A percentile compares a stretch with the other conserved stretches of the same genome.
phyloP scores from a whole-genome alignment of 768 basidiomycete genomes.

The Russula emetica region DNA sequence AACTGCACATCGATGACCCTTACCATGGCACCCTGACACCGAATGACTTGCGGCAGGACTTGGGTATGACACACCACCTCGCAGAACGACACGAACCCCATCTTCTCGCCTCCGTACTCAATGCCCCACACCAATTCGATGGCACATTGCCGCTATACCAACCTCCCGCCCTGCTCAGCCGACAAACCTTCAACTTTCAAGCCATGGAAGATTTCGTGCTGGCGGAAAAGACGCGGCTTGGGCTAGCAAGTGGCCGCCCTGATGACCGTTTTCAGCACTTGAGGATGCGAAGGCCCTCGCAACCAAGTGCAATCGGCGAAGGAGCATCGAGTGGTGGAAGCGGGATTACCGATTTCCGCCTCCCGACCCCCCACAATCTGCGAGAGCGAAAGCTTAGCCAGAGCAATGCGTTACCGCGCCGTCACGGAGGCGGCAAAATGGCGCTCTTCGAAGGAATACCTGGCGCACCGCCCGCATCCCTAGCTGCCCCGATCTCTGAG shows the following conservation, averaged over 20 bases:
- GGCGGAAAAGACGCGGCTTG: constrained; percentile 62
- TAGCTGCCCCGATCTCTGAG: constrained; percentile 34
- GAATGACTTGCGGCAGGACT: constrained; percentile 5
- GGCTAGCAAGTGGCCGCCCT: constrained; percentile 45
- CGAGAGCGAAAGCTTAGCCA: constrained; percentile 88
- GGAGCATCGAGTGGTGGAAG: constrained; percentile 28
- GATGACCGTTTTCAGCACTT: constrained; percentile 23
- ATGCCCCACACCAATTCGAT: constrained; percentile 25
- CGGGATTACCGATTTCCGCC: constrained; percentile 26
- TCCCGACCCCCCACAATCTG: constrained; percentile 50
- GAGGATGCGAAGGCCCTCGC: constrained; percentile 29
- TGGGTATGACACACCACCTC: constrained; percentile 21
- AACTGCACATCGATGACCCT: not conserved
- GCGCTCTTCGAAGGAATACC: constrained; percentile 73
- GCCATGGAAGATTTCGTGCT: constrained; percentile 74
- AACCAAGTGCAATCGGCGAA: constrained; percentile 24
- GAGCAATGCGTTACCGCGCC: constrained; percentile 64
- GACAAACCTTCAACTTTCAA: constrained; percentile 64
- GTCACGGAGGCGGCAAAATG: constrained; percentile 70
- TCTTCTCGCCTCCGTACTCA: constrained; percentile 39
- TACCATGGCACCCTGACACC: not conserved
- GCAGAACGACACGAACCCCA: constrained; percentile 43
- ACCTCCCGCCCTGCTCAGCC: constrained; percentile 41
- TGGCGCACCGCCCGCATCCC: constrained; percentile 46
- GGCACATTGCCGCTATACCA: constrained; percentile 68